phyloP scores from a whole-genome alignment of 768 basidiomycete species.

The Terana coerulea region DNA sequence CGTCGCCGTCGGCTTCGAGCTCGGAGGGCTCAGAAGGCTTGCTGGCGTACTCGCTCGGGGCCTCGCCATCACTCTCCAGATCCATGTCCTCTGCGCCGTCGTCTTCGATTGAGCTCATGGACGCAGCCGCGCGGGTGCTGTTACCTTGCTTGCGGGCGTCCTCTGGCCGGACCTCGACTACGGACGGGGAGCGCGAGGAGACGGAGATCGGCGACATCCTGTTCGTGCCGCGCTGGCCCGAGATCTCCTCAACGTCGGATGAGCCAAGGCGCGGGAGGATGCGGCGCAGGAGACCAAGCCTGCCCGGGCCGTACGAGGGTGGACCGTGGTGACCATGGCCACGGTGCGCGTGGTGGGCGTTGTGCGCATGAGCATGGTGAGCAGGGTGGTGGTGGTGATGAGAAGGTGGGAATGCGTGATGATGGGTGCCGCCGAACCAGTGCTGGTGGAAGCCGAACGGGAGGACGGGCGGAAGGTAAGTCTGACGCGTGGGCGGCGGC shows the following conservation, averaged over 20 bases:
- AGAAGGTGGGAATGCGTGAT: background rate
- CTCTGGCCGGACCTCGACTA: slow-evolving; percentile 5
- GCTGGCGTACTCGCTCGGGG: background rate
- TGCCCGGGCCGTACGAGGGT: background rate
- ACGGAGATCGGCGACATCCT: slow-evolving; percentile 10
- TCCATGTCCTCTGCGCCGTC: slow-evolving; percentile 3
- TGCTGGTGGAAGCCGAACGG: background rate
- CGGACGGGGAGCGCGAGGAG: slow-evolving; percentile 7
- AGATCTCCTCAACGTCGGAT: background rate
- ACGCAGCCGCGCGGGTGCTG: background rate
- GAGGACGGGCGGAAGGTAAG: slow-evolving; percentile 11
- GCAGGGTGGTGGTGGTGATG: background rate
- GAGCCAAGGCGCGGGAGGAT: slow-evolving; percentile 19
- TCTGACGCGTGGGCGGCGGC: slow-evolving; percentile 2
- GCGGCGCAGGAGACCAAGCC: slow-evolving; percentile 18
- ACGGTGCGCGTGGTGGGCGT: background rate
- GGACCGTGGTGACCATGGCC: background rate
- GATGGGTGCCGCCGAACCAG: background rate
- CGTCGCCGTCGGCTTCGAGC: background rate
- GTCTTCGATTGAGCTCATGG: background rate
- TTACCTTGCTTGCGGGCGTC: background rate
- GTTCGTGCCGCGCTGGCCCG: background rate
- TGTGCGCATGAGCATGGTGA: too few relatives aligned
- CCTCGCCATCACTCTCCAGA: slow-evolving; percentile 4
- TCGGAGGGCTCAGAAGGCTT: background rate